A percentile compares a stretch with the other conserved stretches of the same genome.
Evolutionary conservation across 1,284 basidiomycete genomes (phyloP).

Genomic region (Moniliella sp.): DNA sequence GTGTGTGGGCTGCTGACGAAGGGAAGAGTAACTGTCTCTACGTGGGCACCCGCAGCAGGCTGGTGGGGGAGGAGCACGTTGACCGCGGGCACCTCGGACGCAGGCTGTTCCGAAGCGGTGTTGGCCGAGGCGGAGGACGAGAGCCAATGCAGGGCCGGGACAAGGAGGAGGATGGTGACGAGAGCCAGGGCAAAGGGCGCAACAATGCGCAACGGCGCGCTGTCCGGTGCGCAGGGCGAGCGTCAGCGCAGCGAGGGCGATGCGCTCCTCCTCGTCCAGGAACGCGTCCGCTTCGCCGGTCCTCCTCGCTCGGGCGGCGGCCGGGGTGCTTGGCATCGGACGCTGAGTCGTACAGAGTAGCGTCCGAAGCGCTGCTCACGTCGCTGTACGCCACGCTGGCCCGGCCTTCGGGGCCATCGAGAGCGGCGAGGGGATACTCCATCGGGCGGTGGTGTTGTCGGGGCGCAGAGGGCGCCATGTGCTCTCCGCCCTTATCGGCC

Average conservation of each 20-base stretch:
- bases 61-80: background rate
- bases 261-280: background rate
- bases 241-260: background rate
- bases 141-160: constrained; percentile 12
- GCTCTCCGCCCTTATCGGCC: too few relatives aligned
- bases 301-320: too few relatives aligned
- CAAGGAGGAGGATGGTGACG: constrained; percentile 6
- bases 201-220: too few relatives aligned
- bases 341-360: too few relatives aligned
- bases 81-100: background rate
- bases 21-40: background rate
- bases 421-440: too few relatives aligned
- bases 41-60: background rate
- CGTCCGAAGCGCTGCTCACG: too few relatives aligned
- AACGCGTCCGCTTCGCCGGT: background rate
- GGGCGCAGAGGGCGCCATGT: too few relatives aligned
- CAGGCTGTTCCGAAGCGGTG: background rate
- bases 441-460: too few relatives aligned
- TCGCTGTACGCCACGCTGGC: too few relatives aligned
- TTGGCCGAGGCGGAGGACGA: constrained; percentile 3
- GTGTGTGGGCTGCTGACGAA: background rate
- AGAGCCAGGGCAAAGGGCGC: constrained; percentile 8
- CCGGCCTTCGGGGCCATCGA: too few relatives aligned
- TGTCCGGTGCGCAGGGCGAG: background rate
- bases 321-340: too few relatives aligned